These are phyloP conservation scores for Lenwebbia sp. DNA, from an alignment of 345 rosid species.

Conservation along the genomic window DNA sequence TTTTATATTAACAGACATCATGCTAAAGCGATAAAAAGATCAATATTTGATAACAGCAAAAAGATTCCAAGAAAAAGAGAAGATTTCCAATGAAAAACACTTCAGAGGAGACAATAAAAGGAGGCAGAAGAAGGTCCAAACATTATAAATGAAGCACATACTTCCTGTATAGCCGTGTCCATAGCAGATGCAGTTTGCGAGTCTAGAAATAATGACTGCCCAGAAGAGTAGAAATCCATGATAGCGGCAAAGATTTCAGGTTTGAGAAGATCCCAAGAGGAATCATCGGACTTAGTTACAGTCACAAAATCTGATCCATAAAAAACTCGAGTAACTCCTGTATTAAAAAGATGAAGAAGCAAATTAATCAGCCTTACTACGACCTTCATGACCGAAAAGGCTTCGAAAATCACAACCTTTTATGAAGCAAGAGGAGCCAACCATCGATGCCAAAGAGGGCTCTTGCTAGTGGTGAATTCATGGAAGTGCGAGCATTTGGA, in stretches of 20 bases:
- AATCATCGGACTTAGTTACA: conserved; percentile 79
- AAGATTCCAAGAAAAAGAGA: background rate
- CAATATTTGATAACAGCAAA: background rate
- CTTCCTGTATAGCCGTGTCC: conserved; percentile 88
- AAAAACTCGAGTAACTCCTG: conserved; percentile 79
- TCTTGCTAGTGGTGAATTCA: conserved; percentile 71
- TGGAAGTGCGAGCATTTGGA: conserved; percentile 71
- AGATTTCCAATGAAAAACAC: background rate
- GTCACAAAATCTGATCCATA: conserved; percentile 89
- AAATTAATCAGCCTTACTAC: background rate
- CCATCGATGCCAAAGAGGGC: conserved; percentile 76
- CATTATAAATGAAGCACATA: conserved; percentile 3
- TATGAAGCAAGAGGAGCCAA: conserved; percentile 4
- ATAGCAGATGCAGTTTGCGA: conserved; percentile 56
- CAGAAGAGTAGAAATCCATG: conserved; percentile 94
- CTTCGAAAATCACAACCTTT: background rate
- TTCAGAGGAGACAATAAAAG: background rate
- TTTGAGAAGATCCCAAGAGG: conserved; percentile 75
- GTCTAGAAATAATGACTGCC: conserved; percentile 75
- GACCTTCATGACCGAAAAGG: background rate
- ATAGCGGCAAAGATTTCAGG: conserved; percentile 90
- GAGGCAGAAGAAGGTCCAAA: background rate
- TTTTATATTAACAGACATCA: background rate
- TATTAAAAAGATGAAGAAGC: conserved; percentile 2
- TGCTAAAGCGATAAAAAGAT: background rate